These are phyloP conservation scores for Pulveroboletus sp. DNA, from an alignment of 768 basidiomycete species.

Conservation along the genomic window DNA sequence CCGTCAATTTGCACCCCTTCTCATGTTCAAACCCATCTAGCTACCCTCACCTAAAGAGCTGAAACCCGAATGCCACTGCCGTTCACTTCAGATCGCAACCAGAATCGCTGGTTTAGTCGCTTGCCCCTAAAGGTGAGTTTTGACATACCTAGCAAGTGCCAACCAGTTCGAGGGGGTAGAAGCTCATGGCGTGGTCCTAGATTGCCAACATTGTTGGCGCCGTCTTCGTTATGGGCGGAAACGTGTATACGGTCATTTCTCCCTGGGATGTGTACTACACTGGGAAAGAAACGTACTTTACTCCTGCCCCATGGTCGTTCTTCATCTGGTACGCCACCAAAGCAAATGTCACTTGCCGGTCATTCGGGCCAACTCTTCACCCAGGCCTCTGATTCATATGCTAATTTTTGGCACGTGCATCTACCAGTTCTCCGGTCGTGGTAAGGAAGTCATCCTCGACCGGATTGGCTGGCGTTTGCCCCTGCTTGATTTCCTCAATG, in stretches of 20 bases:
- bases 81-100: constrained; percentile 17
- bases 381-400: constrained; percentile 58
- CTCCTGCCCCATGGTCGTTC: constrained; percentile 59
- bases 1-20: constrained; percentile 5
- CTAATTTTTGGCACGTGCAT: constrained; percentile 61
- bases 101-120: constrained; percentile 42
- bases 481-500: constrained; percentile 58
- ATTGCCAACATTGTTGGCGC: constrained; percentile 54
- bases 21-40: constrained; percentile 7
- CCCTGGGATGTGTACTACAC: constrained; percentile 44
- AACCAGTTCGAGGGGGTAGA: constrained; percentile 1
- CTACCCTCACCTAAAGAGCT: constrained; percentile 4
- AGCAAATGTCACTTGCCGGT: neutral
- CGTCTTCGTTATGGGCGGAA: constrained; percentile 53
- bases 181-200: constrained; percentile 18
- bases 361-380: neutral
- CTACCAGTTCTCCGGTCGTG: constrained; percentile 52
- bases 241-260: constrained; percentile 56
- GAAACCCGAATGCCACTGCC: constrained; percentile 22
- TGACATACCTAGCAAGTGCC: neutral
- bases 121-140: constrained; percentile 48
- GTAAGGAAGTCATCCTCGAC: constrained; percentile 55
- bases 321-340: constrained; percentile 47
- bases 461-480: constrained; percentile 65
- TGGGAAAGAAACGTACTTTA: constrained; percentile 62